Conservation (phyloP, 2,329 filamentous ascomycete genomes). For the Blastomyces parvus region DNA sequence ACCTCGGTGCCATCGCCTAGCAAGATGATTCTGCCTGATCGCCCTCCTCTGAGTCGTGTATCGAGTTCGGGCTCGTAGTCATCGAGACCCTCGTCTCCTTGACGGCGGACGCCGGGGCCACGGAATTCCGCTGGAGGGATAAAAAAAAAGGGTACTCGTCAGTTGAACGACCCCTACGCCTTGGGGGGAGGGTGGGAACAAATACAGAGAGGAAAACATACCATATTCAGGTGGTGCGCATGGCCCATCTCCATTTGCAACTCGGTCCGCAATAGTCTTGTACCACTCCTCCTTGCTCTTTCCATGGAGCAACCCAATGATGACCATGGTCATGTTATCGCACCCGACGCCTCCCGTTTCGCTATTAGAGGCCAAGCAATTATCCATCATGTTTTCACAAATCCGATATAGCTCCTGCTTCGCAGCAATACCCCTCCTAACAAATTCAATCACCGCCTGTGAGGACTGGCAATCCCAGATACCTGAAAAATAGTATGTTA, state of each 20-base stretch:
- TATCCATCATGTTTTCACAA: conserved; percentile 99
- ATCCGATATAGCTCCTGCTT: conserved; percentile 93
- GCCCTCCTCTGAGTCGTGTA: conserved; percentile 53
- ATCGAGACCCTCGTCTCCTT: conserved; percentile 65
- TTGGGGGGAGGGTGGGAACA: not conserved
- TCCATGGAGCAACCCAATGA: conserved; percentile 81
- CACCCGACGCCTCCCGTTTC: conserved; percentile 96
- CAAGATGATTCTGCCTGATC: conserved; percentile 77
- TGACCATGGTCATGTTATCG: conserved; percentile 98
- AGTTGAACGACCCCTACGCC: not conserved
- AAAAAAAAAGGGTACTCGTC: not conserved
- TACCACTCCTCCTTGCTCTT: conserved; percentile 98
- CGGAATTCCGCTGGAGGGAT: conserved; percentile 65
- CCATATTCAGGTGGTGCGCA: conserved; percentile 99
- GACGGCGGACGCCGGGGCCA: conserved; percentile 70
- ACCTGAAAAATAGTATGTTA: conserved; percentile 46
- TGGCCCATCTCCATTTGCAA: conserved; percentile 92
- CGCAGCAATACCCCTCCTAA: conserved; percentile 87
- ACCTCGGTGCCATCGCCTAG: conserved; percentile 92
- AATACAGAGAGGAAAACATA: conserved; percentile 53
- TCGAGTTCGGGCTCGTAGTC: conserved; percentile 45
- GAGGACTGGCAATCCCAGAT: conserved; percentile 99
- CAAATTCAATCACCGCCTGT: conserved; percentile 93
- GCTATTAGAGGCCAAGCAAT: conserved; percentile 93
- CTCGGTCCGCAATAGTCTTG: conserved; percentile 83